Base-by-base conservation (phyloP, 345 rosid species). In the Arabis hirsuta region DNA sequence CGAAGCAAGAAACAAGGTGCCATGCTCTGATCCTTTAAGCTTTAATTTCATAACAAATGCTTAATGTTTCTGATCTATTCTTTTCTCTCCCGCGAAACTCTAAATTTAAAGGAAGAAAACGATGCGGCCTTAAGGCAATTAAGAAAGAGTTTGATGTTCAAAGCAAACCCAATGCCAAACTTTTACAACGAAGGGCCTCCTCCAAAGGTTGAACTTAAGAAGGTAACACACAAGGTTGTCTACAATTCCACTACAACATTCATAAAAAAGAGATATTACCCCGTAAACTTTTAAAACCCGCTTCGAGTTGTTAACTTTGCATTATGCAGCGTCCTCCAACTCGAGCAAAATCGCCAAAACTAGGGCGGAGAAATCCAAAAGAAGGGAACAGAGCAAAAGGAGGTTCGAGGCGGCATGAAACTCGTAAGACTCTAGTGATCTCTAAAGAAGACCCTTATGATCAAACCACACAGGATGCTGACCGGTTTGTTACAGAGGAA, bases 161-260 rank as follows among this genome's bases (percentile, higher is more conserved):
- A 82, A 81, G 98, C 98, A 7, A 90, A 68, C 52, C 97, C 98
- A 9, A 89, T 93, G 84, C 98, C 98, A 22, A 85, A 80, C 72
- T 93, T 93, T 82, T 93, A 93, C 77, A 75, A 79, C 3, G 98
- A 90, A 61, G 89, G 92, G 57, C 92, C 96, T 60, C 96, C 97
- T 43, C 94, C 96, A 44, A 89, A 87, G 82, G 84, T 74, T 71
- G 90, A 86, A 77, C 88, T 84, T 58, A 90, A 87, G 80, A 93
- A 93, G 96, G 97, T 90, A 75, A 85, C 61, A 42, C 45, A 61
- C 75, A 75, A 75, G 73, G 74, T 75, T 75, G 57, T 75, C 64
- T 67, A 60, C 73, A 59, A 45, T 44, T 64, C 53, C 47, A 63
- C 64, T 13, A 27, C 44, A 58, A 57, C 61, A 41, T 50, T 57